Evolutionary conservation across 1,139 yeast species (phyloP).

Genomic region (Protomyces gravidus): DNA sequence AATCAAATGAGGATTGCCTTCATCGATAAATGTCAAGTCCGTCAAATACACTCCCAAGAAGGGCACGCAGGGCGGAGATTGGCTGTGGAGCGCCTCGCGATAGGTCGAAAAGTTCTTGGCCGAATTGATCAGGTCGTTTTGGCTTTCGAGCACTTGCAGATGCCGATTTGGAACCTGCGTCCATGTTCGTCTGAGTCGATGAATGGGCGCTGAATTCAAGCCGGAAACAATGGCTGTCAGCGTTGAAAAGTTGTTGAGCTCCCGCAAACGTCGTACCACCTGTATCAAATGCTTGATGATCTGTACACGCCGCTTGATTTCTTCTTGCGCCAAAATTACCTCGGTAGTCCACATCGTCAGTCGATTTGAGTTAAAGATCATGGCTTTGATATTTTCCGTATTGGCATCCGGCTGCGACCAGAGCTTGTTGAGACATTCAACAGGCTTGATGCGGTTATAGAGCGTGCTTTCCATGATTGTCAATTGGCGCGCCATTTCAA

Average conservation of each 20-base stretch:
- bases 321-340: slow-evolving; percentile 62
- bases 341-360: slow-evolving; percentile 80
- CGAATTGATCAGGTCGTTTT: slow-evolving; percentile 85
- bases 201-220: slow-evolving; percentile 79
- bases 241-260: slow-evolving; percentile 76
- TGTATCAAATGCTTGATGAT: slow-evolving; percentile 65
- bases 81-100: slow-evolving; percentile 69
- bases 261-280: slow-evolving; percentile 49
- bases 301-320: slow-evolving; percentile 63
- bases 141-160: slow-evolving; percentile 53
- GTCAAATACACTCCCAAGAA: slow-evolving; percentile 88
- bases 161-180: slow-evolving; percentile 56
- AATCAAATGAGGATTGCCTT: slow-evolving; percentile 76
- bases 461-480: slow-evolving; percentile 69
- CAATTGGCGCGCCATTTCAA: slow-evolving; percentile 77
- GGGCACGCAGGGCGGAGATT: slow-evolving; percentile 81
- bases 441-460: slow-evolving; percentile 63
- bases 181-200: slow-evolving; percentile 85
- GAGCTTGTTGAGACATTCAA: slow-evolving; percentile 63
- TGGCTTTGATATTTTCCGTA: slow-evolving; percentile 36
- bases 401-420: slow-evolving; percentile 58
- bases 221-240: slow-evolving; percentile 95
- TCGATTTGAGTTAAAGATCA: slow-evolving; percentile 39
- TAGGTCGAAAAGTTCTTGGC: slow-evolving; percentile 82
- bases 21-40: slow-evolving; percentile 86